Evolutionary conservation across 129 eudicot species (phyloP), one percentile per base, ranked within the genome.

Genomic region (Scalesia atractyloides): DNA sequence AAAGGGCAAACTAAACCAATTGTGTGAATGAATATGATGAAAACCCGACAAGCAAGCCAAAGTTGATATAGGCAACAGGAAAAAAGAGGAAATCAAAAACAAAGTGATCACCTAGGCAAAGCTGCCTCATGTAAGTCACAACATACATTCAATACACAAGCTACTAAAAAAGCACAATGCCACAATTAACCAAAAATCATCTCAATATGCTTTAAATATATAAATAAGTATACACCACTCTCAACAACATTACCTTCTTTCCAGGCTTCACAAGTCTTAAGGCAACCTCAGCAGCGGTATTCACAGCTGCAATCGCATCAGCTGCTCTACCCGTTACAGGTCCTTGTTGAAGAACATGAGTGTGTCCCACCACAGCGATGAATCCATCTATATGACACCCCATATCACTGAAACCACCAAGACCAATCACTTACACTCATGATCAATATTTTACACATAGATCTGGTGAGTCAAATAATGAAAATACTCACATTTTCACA

Each of bases 251-350:
- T 89, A 94, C 99, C 99, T 86, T 94, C 52, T 87, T 90, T 53
- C 98, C 98, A 17, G 97, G 97, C 74, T 97, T 86, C 43, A 94
- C 89, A 36, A 94, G 97, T 85, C 97, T 90, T 72, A 94, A 36
- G 13, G 98, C 98, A 79, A 94, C 97, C 78, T 94, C 98, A 47
- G 97, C 98, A 76, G 98, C 98, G 30, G 93, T 84, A 81, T 90
- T 94, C n/a, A 96, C 97, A n/a, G 98, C 98, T 9, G 96, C 96
- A 79, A 94, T 87, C 12, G 80, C 97, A 86, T 94, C 96, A 33
- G 99, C 97, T 54, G 88, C 86, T 70, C 87, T 84, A n/a, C 97
- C 99, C 13, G 99, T 94, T 7, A 90, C 85, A 18, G 97, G 89
- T 8, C 97, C 94, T 50, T 84, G 79, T 74, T 88, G 96, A 70